Percentiles rank a stretch among this genome's conserved stretches.
These are phyloP conservation scores for Onygenales sp. DNA, from an alignment of 2,329 filamentous ascomycete genomes.

Conservation along the genomic window DNA sequence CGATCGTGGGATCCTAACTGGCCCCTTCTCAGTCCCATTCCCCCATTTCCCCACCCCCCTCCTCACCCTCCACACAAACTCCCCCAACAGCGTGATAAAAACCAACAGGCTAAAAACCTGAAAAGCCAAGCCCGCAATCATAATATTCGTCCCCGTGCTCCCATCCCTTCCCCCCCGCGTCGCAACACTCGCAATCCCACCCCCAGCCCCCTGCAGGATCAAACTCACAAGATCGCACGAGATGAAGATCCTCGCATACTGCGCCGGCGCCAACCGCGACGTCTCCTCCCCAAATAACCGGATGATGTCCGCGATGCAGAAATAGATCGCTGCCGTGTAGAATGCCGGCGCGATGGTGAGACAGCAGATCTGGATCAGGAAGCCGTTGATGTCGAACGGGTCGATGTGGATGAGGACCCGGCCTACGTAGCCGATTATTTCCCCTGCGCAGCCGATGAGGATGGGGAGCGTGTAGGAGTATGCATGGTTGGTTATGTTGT, in stretches of 20 bases:
- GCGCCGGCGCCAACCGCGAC: constrained; percentile 30
- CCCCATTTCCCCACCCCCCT: not conserved
- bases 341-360: constrained; percentile 49
- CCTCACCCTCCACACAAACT: constrained; percentile 17
- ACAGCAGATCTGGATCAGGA: constrained; percentile 58
- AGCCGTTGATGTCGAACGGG: constrained; percentile 49
- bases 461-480: constrained; percentile 39
- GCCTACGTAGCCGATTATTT: constrained; percentile 55
- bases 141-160: constrained; percentile 28
- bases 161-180: constrained; percentile 9
- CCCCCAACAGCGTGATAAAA: constrained; percentile 21
- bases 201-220: constrained; percentile 34
- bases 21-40: not conserved
- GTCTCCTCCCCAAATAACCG: constrained; percentile 28
- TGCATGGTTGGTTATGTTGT: not conserved
- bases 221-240: constrained; percentile 34
- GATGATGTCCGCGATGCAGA: constrained; percentile 45
- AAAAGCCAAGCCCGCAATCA: constrained; percentile 31
- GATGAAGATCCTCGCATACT: constrained; percentile 31
- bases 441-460: constrained; percentile 46
- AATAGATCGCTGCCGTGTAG: constrained; percentile 56
- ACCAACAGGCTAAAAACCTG: constrained; percentile 31
- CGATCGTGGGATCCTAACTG: constrained; percentile 12
- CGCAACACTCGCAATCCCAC: constrained; percentile 22
- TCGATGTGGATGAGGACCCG: constrained; percentile 49